A percentile compares a stretch with the other conserved stretches of the same genome.
phyloP scores from a whole-genome alignment of 768 basidiomycete species.

The Lanmaoa pseudosensibilis region DNA sequence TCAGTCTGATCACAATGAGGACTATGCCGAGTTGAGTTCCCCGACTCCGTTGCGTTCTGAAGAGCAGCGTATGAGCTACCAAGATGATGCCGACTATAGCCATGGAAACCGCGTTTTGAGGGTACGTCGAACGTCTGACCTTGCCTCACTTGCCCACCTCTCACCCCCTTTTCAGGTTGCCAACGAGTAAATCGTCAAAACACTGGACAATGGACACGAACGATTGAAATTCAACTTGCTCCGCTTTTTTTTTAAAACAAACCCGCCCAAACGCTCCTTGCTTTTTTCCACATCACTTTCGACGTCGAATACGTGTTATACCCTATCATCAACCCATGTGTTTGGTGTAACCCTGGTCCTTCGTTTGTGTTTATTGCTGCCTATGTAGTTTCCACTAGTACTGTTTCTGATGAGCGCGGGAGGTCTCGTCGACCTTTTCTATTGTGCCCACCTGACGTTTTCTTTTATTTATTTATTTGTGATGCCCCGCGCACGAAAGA shows the following conservation, averaged over 20 bases:
- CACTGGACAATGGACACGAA: slow-evolving; percentile 1
- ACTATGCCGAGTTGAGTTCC: slow-evolving; percentile 1
- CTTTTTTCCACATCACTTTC: not conserved
- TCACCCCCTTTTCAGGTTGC: slow-evolving; percentile 10
- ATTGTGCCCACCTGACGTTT: not conserved
- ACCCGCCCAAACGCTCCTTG: not conserved
- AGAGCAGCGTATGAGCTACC: slow-evolving; percentile 31
- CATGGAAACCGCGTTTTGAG: slow-evolving; percentile 31
- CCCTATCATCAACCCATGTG: not conserved
- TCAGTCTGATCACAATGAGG: slow-evolving; percentile 18
- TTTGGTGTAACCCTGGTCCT: slow-evolving; percentile 1
- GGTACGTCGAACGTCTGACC: slow-evolving; percentile 13
- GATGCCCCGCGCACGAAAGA: too few species aligned
- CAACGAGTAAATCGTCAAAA: slow-evolving; percentile 9
- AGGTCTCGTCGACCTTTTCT: not conserved
- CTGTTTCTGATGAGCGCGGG: not conserved
- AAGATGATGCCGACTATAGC: slow-evolving; percentile 30
- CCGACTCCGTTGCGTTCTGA: slow-evolving; percentile 11
- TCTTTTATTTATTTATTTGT: not conserved
- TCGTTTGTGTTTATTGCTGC: slow-evolving; percentile 3
- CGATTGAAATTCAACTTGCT: not conserved
- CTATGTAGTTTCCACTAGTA: not conserved
- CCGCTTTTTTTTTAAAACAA: not conserved
- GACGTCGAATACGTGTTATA: slow-evolving; percentile 3
- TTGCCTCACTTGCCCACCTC: not conserved